Conservation (phyloP, 352 stramenopile species). For the Globisporangium cystogenes region DNA sequence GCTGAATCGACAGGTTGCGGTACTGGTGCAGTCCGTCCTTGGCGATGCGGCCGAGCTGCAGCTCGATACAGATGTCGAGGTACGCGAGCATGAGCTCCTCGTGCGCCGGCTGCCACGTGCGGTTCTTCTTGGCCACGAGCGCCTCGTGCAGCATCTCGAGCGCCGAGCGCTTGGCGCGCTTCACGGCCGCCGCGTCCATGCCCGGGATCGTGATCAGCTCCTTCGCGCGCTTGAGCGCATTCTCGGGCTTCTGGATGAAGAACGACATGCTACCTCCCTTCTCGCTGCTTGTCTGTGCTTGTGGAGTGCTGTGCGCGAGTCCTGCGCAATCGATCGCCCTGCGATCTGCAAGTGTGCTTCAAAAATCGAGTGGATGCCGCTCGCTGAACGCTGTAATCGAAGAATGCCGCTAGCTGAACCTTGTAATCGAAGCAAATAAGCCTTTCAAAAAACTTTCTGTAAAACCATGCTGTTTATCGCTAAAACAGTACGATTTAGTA, state of each 20-base stretch:
- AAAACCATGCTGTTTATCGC: too few relatives aligned
- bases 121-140: slow-evolving; percentile 93
- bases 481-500: background rate
- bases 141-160: slow-evolving; percentile 92
- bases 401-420: too few relatives aligned
- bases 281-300: too few relatives aligned
- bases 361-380: too few relatives aligned
- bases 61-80: slow-evolving; percentile 95
- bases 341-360: too few relatives aligned
- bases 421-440: too few relatives aligned
- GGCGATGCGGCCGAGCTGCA: slow-evolving; percentile 90
- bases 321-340: too few relatives aligned
- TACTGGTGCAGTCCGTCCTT: slow-evolving; percentile 99
- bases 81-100: slow-evolving; percentile 97
- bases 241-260: slow-evolving; percentile 90
- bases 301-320: too few relatives aligned
- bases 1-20: slow-evolving; percentile 92
- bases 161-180: slow-evolving; percentile 76
- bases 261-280: slow-evolving; percentile 48
- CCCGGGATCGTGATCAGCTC: slow-evolving; percentile 82
- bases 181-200: slow-evolving; percentile 56
- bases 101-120: slow-evolving; percentile 96
- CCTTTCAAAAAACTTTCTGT: too few relatives aligned
- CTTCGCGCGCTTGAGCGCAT: slow-evolving; percentile 87
- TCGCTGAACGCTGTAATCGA: too few relatives aligned